Percentiles rank a stretch among this genome's conserved stretches.
These are phyloP conservation scores for Leccinum pachyderme DNA, from an alignment of 1,284 basidiomycete genomes.

Conservation along the genomic window DNA sequence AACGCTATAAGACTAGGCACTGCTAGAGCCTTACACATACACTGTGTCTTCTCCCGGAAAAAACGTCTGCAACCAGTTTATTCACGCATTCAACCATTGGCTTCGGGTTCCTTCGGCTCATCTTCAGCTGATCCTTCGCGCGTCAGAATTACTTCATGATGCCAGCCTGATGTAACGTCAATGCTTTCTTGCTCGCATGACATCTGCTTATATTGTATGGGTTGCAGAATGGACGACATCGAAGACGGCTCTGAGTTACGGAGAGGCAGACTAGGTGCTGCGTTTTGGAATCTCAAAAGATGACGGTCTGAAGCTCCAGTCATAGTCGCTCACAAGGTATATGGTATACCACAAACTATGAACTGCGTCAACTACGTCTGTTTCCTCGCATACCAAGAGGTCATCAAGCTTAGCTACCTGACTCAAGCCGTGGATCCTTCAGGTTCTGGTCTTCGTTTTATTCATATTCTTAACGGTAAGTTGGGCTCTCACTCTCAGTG, in stretches of 20 bases:
- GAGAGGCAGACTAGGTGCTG: slow-evolving; percentile 65
- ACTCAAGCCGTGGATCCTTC: slow-evolving; percentile 5
- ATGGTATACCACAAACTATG: slow-evolving; percentile 80
- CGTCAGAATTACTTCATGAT: slow-evolving; percentile 91
- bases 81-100: slow-evolving; percentile 94
- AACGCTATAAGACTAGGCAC: slow-evolving; percentile 32
- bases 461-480: slow-evolving; percentile 69
- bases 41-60: slow-evolving; percentile 90
- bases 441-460: slow-evolving; percentile 39
- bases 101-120: slow-evolving; percentile 78
- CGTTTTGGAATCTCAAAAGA: not conserved
- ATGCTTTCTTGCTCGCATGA: not conserved
- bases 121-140: slow-evolving; percentile 69
- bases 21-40: slow-evolving; percentile 90
- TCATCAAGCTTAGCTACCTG: slow-evolving; percentile 40
- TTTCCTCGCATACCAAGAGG: slow-evolving; percentile 83
- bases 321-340: slow-evolving; percentile 76
- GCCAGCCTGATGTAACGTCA: slow-evolving; percentile 61
- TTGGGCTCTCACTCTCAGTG: not conserved
- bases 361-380: slow-evolving; percentile 89
- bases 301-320: not conserved
- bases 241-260: slow-evolving; percentile 79
- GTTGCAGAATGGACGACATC: slow-evolving; percentile 77
- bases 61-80: slow-evolving; percentile 85
- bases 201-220: not conserved